These are phyloP conservation scores for Hygrocybe coccinea DNA, from an alignment of 768 basidiomycete genomes.

Conservation along the genomic window DNA sequence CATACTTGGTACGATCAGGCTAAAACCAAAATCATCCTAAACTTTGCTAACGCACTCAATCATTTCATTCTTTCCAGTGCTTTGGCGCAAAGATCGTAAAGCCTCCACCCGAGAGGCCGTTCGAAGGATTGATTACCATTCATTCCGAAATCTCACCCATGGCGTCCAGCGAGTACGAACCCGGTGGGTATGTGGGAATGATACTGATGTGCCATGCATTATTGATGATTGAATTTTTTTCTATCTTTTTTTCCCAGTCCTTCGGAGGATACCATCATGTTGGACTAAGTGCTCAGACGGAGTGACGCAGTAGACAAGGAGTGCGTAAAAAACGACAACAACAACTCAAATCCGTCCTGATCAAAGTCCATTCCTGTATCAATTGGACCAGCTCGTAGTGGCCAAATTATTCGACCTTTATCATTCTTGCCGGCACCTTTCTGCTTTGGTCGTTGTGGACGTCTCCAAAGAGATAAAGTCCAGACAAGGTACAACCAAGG, in stretches of 20 bases:
- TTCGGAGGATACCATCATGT: conserved; percentile 86
- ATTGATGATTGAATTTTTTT: conserved; percentile 12
- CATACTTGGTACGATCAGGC: conserved; percentile 74
- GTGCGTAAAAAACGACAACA: conserved; percentile 48
- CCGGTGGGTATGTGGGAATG: conserved; percentile 64
- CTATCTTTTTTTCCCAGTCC: no score
- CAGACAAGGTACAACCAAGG: no score
- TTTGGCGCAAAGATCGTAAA: conserved; percentile 85
- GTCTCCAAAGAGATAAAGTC: no score
- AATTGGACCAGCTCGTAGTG: no score
- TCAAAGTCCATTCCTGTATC: no score
- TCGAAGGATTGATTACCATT: conserved; percentile 85
- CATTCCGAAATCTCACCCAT: conserved; percentile 96
- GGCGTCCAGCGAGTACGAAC: conserved; percentile 89
- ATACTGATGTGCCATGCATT: conserved; percentile 5
- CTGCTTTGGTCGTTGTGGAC: no score
- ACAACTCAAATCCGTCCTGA: background rate
- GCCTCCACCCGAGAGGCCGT: conserved; percentile 82
- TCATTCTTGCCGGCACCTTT: no score
- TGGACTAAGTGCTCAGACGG: conserved; percentile 86
- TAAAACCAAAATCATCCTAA: no score
- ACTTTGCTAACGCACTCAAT: no score
- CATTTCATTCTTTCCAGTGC: conserved; percentile 51
- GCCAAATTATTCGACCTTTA: no score
- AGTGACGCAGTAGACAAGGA: conserved; percentile 95